Evolutionary conservation across 768 basidiomycete species (phyloP), one percentile per base, ranked within the genome.

Genomic region (Hemileccinum impolitum): DNA sequence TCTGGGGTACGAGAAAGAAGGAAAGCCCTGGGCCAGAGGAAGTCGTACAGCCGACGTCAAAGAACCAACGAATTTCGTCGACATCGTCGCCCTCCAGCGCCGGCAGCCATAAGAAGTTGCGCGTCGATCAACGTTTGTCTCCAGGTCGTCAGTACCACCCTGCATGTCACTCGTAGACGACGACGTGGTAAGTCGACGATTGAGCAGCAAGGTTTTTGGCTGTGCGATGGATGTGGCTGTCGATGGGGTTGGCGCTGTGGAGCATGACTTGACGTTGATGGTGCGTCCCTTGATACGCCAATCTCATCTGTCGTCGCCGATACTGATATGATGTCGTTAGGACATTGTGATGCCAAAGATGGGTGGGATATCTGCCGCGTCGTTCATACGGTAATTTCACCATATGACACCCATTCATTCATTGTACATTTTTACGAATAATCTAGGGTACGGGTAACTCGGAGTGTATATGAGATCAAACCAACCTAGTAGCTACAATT

Each of bases 191-290:
- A 93, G 87, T 65, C 71, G 94, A 49, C 86, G 85, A 63, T 70
- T 98, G 49, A 86, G 87, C 54, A 88, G 83, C 75, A 96, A 94
- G 72, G 95, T 97, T 66, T 68, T 94, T 68, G 95, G 95, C 34
- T 96, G 94, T 67, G 84, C 85, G 59, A 93, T 87, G 48, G 95
- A 97, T 58, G 87, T 95, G 35, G 95, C 94, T 2, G 90, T 94
- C 32, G 93, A 97, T 64, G 95, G 94, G 0, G 80, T 91, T 5
- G 83, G 82, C 1, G 95, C 95, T 0, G 93, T 98, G 46, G 93
- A 94, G 73, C 97, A 96, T 66, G 95, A 98, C 69, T 68, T 98
- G 62, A 93, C 96, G 53, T 66, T 98, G 50, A 97, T 97, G 94
- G 90, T 90, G 56, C 37, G 82, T 74, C 14, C n/a, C 2, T 30